Evolutionary conservation across 441 rosid genomes (phyloP).

Genomic region (Euphorbia celastroides): DNA sequence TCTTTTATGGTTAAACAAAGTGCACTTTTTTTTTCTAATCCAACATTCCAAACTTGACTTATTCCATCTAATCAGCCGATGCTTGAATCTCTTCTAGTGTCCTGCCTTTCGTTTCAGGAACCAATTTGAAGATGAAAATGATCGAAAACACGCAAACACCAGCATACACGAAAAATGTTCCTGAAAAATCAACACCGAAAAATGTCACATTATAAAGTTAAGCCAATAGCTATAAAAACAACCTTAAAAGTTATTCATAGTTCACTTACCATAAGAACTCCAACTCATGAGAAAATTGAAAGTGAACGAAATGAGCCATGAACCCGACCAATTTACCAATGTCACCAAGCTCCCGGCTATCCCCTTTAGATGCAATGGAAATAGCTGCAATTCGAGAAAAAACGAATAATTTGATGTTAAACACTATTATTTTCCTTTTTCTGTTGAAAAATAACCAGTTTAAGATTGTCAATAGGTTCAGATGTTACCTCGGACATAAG

Average conservation of each 20-base stretch:
- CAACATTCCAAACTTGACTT: neutral
- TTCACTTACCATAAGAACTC: constrained; percentile 43
- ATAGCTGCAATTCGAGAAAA: constrained; percentile 33
- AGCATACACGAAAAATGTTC: constrained; percentile 46
- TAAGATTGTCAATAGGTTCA: neutral
- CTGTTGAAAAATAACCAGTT: no score
- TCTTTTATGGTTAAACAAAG: neutral
- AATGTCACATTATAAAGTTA: neutral
- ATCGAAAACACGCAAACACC: constrained; percentile 35
- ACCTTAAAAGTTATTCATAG: neutral
- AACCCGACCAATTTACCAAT: constrained; percentile 45
- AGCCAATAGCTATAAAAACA: neutral
- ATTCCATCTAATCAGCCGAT: constrained; percentile 11
- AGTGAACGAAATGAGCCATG: constrained; percentile 57
- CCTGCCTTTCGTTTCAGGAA: constrained; percentile 73
- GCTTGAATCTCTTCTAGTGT: constrained; percentile 75
- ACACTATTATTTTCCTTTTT: neutral
- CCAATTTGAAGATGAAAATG: constrained; percentile 42
- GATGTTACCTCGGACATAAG: constrained; percentile 67
- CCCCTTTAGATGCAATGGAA: constrained; percentile 60
- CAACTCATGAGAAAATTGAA: constrained; percentile 57
- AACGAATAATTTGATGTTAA: neutral
- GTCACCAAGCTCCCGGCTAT: constrained; percentile 59
- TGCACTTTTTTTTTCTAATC: no score
- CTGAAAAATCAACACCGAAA: constrained; percentile 26